These are phyloP conservation scores for Stagonosporopsis vannaccii DNA, from an alignment of 2,329 filamentous ascomycete species.

Conservation along the genomic window DNA sequence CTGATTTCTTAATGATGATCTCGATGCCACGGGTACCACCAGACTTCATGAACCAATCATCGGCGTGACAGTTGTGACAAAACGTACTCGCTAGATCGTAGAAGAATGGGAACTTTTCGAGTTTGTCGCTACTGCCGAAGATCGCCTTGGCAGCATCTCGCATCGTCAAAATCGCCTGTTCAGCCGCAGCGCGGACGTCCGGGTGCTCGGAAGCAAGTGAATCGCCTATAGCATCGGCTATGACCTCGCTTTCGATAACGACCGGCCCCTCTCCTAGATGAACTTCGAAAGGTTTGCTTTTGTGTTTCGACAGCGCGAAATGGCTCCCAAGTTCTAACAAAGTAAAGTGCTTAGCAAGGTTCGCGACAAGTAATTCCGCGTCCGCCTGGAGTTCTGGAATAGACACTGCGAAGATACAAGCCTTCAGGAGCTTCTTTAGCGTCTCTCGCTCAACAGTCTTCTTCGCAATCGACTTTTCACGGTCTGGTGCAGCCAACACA, in stretches of 20 bases:
- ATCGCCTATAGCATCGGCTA: constrained; percentile 90
- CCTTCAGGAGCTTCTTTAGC: constrained; percentile 87
- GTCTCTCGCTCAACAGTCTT: constrained; percentile 83
- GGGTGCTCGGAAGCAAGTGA: constrained; percentile 85
- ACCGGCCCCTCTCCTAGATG: constrained; percentile 85
- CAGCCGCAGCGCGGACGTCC: constrained; percentile 81
- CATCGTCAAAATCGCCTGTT: constrained; percentile 78
- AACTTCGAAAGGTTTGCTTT: constrained; percentile 80
- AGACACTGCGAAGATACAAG: constrained; percentile 83
- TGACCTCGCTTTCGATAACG: constrained; percentile 82
- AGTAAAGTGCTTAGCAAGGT: constrained; percentile 88
- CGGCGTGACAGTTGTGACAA: constrained; percentile 93
- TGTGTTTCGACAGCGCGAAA: constrained; percentile 81
- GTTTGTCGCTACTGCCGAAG: constrained; percentile 75
- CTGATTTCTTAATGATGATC: constrained; percentile 82
- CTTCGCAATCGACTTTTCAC: constrained; percentile 84
- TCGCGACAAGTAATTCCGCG: constrained; percentile 76
- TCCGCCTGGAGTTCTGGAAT: constrained; percentile 80
- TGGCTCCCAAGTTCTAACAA: constrained; percentile 87
- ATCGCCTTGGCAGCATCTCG: constrained; percentile 79
- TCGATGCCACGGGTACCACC: constrained; percentile 91
- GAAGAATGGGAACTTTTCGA: constrained; percentile 84
- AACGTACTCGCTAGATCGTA: constrained; percentile 81
- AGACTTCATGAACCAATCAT: constrained; percentile 98
- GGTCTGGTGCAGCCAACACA: constrained; percentile 76